Conservation (phyloP, 306 rosid species). For the Carpinus viminea region DNA sequence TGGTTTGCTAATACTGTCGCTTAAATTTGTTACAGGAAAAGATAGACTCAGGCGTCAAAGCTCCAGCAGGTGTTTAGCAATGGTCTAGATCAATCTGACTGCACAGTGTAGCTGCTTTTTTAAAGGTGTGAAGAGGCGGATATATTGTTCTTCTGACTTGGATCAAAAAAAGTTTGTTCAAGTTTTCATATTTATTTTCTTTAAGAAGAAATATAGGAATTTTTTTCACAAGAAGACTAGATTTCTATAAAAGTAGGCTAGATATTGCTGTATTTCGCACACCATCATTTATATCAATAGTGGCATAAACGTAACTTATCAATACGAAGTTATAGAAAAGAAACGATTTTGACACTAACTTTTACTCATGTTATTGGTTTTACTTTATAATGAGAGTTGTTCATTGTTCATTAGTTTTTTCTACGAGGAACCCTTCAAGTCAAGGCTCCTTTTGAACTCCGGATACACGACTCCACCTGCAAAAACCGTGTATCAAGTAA, state of each 20-base stretch:
- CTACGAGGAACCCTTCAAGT: no score
- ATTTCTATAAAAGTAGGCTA: neutral
- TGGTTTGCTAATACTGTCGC: conserved; percentile 15
- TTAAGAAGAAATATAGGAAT: neutral
- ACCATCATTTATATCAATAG: neutral
- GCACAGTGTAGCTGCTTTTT: neutral
- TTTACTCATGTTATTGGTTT: neutral
- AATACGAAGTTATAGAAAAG: neutral
- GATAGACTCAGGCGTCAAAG: conserved; percentile 56
- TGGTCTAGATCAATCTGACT: conserved; percentile 8
- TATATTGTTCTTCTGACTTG: neutral
- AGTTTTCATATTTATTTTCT: neutral
- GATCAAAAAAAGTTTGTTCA: neutral
- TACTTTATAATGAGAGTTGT: neutral
- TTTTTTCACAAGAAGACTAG: neutral
- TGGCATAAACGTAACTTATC: neutral
- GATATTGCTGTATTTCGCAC: neutral
- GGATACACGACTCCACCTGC: no score
- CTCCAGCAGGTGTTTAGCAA: conserved; percentile 58
- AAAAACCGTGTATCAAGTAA: no score
- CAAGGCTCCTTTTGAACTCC: no score
- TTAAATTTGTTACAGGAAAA: conserved; percentile 54
- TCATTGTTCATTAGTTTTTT: neutral
- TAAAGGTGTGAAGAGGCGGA: conserved; percentile 7
- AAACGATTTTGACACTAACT: neutral